Evolutionary conservation across 805 yeast species (phyloP), one percentile per base, ranked within the genome.

Genomic region (Suhomyces canberraensis): DNA sequence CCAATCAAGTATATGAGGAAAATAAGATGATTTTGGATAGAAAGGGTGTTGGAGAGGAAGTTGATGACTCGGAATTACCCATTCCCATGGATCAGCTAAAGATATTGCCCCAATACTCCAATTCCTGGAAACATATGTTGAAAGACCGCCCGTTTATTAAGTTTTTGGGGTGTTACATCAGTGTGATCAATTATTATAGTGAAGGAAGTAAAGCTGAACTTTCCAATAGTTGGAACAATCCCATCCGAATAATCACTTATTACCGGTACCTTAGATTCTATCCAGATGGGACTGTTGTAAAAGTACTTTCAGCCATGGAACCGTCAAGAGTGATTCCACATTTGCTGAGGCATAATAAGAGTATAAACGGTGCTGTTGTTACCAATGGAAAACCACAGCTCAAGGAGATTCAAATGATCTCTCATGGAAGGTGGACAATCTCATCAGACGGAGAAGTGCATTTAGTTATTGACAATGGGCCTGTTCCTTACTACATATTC

Each of bases 191-290:
- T 42, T 90, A 89, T 59, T 76, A 84, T 47, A 74, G 95, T 37
- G 88, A 85, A 51, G 97, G 97, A 25, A 82, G 85, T 2, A 72
- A 80, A 35, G 73, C 78, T 7, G 85, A 78, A 45, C 75, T 80
- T 30, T 76, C 85, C 1, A 67, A 69, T 20, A 72, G 84, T 4
- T 79, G 93, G 83, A 60, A 72, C 29, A 78, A 78, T 42, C 96
- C 96, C 1, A 76, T 85, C 15, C 78, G 86, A 47, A 78, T 88
- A 55, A 84, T 91, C 27, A 86, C 96, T 0, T 91, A 91, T 54
- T 91, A 87, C 55, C 66, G 98, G 44, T 93, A 89, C 57, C 60
- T 82, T 24, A 69, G 97, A 44, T 89, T 91, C 52, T 84, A 73
- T 54, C 81, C 81, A 0, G 84, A 84, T 51, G 97, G 98, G 0